Percentiles rank a stretch among this genome's conserved stretches.
Evolutionary conservation across 441 rosid species (phyloP).

Genomic region (Omphalea diandra): DNA sequence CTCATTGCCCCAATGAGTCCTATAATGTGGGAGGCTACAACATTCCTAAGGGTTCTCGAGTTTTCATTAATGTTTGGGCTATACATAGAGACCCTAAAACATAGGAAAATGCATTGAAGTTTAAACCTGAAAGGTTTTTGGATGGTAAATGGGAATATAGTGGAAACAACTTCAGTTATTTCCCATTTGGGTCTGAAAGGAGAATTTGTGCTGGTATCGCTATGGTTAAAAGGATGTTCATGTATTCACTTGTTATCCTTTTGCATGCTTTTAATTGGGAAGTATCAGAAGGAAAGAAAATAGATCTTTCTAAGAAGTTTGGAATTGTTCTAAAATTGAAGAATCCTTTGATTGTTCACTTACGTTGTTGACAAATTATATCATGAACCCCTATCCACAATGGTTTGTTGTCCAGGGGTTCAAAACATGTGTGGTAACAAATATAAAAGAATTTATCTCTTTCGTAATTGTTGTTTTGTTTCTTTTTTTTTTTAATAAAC

Average conservation of each 20-base stretch:
- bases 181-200: conserved; percentile 65
- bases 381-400: no score
- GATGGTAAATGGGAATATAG: conserved; percentile 36
- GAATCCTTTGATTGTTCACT: conserved; percentile 49
- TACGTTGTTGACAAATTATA: no score
- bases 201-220: conserved; percentile 52
- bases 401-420: no score
- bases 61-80: conserved; percentile 50
- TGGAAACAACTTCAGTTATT: conserved; percentile 43
- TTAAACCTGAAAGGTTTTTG: conserved; percentile 55
- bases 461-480: no score
- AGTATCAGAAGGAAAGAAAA: conserved; percentile 8
- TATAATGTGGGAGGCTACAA: conserved; percentile 38
- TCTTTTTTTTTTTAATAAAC: no score
- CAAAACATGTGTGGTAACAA: no score
- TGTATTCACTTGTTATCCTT: conserved; percentile 43
- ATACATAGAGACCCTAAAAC: conserved; percentile 43
- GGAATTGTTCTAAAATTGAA: conserved; percentile 68
- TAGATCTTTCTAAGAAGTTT: conserved; percentile 51
- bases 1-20: conserved; percentile 46
- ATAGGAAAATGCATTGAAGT: conserved; percentile 45
- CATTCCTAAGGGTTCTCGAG: conserved; percentile 42
- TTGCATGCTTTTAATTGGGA: conserved; percentile 45
- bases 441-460: no score
- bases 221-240: conserved; percentile 41